phyloP scores from a whole-genome alignment of 2,329 filamentous ascomycete genomes.

The Sporothrix humicola region DNA sequence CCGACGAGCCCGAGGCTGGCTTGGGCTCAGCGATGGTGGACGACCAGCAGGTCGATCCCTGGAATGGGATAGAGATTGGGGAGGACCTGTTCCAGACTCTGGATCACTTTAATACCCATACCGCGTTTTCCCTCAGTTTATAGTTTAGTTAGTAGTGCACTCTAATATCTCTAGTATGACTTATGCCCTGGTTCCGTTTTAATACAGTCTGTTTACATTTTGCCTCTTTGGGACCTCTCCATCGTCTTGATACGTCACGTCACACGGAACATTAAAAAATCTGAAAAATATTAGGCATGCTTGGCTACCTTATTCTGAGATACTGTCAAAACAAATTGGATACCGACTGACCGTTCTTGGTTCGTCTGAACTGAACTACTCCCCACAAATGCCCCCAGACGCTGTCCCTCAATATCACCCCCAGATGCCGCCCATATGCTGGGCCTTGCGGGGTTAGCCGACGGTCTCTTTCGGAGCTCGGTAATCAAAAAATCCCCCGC shows the following conservation, averaged over 20 bases:
- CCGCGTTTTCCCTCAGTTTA: background rate
- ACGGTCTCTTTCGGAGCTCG: background rate
- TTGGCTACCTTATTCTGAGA: no score
- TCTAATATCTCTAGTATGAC: no score
- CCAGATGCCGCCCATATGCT: background rate
- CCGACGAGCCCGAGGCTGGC: background rate
- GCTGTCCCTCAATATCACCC: background rate
- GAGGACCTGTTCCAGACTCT: background rate
- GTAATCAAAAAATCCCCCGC: background rate
- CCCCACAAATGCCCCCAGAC: no score
- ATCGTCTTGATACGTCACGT: no score
- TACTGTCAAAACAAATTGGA: no score
- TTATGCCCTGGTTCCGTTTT: no score
- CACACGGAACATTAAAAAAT: no score
- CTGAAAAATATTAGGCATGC: no score
- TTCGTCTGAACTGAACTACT: no score
- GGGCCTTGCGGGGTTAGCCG: background rate
- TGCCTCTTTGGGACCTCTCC: no score
- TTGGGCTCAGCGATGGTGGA: background rate
- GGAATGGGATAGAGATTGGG: slow-evolving; percentile 2
- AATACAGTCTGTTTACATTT: no score
- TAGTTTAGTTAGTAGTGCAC: background rate
- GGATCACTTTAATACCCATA: background rate
- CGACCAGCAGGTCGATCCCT: background rate
- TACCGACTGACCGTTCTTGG: no score